Base-by-base conservation (phyloP, 306 rosid genomes). In the Rosa rugosa region DNA sequence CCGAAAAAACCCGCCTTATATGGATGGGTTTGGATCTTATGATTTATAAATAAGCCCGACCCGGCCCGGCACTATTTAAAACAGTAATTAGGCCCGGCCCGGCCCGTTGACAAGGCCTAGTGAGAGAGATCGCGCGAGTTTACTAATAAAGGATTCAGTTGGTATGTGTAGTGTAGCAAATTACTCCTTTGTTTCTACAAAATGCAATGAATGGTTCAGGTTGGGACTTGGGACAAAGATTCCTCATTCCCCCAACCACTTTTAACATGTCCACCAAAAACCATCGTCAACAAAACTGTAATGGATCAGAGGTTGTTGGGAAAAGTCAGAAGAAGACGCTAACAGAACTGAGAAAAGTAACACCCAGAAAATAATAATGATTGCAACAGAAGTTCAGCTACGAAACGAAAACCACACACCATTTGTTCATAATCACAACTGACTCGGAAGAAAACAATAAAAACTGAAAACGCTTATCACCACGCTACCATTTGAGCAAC, bases 241-340 rank as follows among this genome's bases (percentile, higher is more conserved):
- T 73, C 77, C 77, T 9, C 3, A 73, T 73, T 73, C 77, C 77
- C 16, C 3, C 11, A 7, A 51, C 5, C 34, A 38, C 40, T 54
- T 38, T 45, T 34, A 40, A 20, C 50, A 41, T 16, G 62, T 11
- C 16, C 42, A 17, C 65, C 40, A 46, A 34, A 78, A 79, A 25
- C 50, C 13, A 53, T 73, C 20, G 75, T 46, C 57, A 67, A 73
- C 40, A 73, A 59, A 69, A 67, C n/a, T 31, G 40, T 46, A 13
- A 71, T 47, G 79, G 54, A 67, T 18, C 79, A 57, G 22, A 78
- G 72, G 71, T 68, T 25, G 80, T 69, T 75, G 4, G 42, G 77
- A 75, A 79, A 75, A 45, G 75, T 16, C 36, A 73, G 50, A 83
- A 53, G 72, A 64, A 12, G 62, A 73, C 79, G 67, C 46, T 12